Conservation (phyloP, 2,329 filamentous ascomycete genomes). For the Stachybotrys chlorohalonatus region DNA sequence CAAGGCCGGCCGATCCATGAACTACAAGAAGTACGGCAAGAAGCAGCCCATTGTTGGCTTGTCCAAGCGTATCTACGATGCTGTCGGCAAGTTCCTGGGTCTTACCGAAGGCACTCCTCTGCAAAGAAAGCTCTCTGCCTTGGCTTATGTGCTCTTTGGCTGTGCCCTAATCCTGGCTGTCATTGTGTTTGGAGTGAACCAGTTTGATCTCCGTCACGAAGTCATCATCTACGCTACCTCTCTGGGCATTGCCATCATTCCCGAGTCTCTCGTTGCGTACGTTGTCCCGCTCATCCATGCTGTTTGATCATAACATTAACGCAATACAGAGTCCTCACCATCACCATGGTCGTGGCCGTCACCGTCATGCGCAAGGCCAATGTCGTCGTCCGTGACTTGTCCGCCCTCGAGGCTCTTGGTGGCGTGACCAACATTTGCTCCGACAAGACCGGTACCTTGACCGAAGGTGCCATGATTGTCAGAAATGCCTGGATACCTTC, state of each 20-base stretch:
- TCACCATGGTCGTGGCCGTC: slow-evolving; percentile 59
- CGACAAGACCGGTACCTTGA: slow-evolving; percentile 64
- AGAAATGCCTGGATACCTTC: slow-evolving; percentile 56
- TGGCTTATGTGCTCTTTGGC: slow-evolving; percentile 68
- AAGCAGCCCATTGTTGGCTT: slow-evolving; percentile 38
- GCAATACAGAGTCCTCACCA: slow-evolving; percentile 48
- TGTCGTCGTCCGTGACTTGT: slow-evolving; percentile 57
- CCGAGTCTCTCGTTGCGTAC: slow-evolving; percentile 54
- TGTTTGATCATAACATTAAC: slow-evolving; percentile 5
- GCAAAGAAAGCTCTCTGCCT: slow-evolving; percentile 67
- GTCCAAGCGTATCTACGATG: slow-evolving; percentile 36
- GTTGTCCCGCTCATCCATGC: slow-evolving; percentile 8
- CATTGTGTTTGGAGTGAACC: slow-evolving; percentile 49
- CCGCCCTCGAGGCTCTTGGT: slow-evolving; percentile 59
- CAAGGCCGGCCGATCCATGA: slow-evolving; percentile 46
- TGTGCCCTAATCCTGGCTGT: slow-evolving; percentile 53
- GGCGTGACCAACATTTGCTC: slow-evolving; percentile 67
- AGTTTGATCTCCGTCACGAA: slow-evolving; percentile 40
- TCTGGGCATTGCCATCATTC: slow-evolving; percentile 53
- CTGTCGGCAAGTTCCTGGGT: slow-evolving; percentile 49
- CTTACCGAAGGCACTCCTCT: slow-evolving; percentile 63
- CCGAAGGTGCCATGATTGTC: slow-evolving; percentile 61
- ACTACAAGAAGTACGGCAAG: slow-evolving; percentile 44
- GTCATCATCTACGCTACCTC: slow-evolving; percentile 51
- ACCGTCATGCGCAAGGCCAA: slow-evolving; percentile 57